phyloP scores from a whole-genome alignment of 78 protist species.

The Emiliania huxleyi region DNA sequence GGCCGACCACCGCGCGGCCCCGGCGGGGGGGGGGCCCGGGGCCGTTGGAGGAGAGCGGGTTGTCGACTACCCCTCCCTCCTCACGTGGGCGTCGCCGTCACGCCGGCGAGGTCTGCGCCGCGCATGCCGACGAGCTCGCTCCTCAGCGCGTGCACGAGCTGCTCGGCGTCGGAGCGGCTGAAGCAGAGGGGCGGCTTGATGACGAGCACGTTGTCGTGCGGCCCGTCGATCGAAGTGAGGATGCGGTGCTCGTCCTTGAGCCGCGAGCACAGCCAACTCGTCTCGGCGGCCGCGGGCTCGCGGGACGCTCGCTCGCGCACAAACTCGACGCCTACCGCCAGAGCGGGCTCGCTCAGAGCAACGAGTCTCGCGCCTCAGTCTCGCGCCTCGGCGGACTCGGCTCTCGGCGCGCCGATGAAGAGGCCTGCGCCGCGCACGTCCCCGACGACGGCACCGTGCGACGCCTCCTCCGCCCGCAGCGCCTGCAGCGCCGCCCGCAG shows the following conservation, averaged over 20 bases:
- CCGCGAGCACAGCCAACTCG: not conserved
- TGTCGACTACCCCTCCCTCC: too few species aligned
- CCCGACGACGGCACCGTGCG: not conserved
- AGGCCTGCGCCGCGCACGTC: slow-evolving; percentile 55
- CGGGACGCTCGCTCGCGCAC: slow-evolving; percentile 48
- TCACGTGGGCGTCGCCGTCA: not conserved
- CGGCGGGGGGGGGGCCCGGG: too few species aligned
- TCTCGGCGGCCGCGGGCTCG: slow-evolving; percentile 40
- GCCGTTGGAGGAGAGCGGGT: too few species aligned
- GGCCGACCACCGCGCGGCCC: too few species aligned
- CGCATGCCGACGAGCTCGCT: not conserved
- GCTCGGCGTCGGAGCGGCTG: not conserved
- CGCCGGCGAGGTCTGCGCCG: not conserved
- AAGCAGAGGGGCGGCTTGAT: not conserved
- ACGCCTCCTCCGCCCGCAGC: not conserved
- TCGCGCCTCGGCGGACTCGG: too few species aligned
- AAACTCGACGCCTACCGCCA: slow-evolving; percentile 83
- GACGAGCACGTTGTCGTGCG: not conserved
- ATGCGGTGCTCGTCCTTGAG: not conserved
- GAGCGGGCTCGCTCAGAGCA: too few species aligned
- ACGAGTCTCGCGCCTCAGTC: too few species aligned
- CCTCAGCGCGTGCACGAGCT: not conserved
- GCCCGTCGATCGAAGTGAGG: slow-evolving; percentile 18
- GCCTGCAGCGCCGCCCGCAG: not conserved
- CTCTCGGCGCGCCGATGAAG: too few species aligned